Conservation (phyloP, 2,329 filamentous ascomycete species). For the Pestalotiopsis sp. region DNA sequence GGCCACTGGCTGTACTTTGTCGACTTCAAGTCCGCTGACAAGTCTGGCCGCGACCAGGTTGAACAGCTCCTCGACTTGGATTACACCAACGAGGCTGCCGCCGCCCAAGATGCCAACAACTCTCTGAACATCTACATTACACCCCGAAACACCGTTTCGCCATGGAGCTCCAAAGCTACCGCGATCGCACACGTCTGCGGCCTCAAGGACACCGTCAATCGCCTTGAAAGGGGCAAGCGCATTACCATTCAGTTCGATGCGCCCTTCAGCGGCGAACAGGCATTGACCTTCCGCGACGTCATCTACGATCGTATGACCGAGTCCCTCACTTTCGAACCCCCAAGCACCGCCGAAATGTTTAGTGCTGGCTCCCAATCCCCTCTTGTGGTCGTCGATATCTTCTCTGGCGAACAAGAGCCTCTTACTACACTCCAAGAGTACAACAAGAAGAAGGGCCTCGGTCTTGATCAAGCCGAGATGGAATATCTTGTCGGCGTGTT, state of each 20-base stretch:
- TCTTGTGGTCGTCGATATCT: slow-evolving; percentile 77
- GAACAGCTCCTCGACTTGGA: slow-evolving; percentile 46
- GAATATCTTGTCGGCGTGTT: slow-evolving; percentile 91
- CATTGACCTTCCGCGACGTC: slow-evolving; percentile 66
- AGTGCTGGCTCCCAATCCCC: slow-evolving; percentile 64
- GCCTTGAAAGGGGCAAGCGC: slow-evolving; percentile 85
- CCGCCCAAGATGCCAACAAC: slow-evolving; percentile 26
- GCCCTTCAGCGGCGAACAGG: slow-evolving; percentile 46
- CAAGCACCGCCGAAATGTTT: slow-evolving; percentile 78
- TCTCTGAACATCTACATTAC: slow-evolving; percentile 70
- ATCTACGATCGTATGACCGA: slow-evolving; percentile 97
- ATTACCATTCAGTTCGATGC: slow-evolving; percentile 69
- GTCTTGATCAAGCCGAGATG: slow-evolving; percentile 86
- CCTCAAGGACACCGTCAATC: slow-evolving; percentile 67
- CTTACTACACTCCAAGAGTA: slow-evolving; percentile 76
- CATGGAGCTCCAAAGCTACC: slow-evolving; percentile 97
- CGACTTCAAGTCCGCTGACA: slow-evolving; percentile 54
- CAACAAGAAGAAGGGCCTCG: slow-evolving; percentile 82
- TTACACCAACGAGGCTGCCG: slow-evolving; percentile 23
- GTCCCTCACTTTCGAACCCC: slow-evolving; percentile 67
- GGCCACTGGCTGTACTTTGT: slow-evolving; percentile 70
- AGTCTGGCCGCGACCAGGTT: slow-evolving; percentile 42
- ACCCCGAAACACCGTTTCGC: slow-evolving; percentile 84
- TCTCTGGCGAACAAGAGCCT: slow-evolving; percentile 65
- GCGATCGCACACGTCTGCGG: slow-evolving; percentile 93